Evolutionary conservation across 208 protist species (phyloP).

Genomic region (Trypanosoma grayi): DNA sequence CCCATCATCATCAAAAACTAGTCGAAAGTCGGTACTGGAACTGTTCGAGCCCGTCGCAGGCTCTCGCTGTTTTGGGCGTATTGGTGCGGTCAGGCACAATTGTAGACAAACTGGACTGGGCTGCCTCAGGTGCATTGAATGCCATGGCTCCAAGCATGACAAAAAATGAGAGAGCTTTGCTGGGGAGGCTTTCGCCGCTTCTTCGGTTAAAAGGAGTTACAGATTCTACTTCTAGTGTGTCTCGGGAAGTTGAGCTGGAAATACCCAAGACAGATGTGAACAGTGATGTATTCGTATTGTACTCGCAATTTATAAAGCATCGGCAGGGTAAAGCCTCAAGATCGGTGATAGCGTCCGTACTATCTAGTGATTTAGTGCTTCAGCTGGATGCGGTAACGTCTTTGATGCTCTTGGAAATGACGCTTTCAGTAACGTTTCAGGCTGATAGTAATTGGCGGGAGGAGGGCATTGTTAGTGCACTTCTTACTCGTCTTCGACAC

Average conservation of each 20-base stretch:
- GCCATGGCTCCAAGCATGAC: constrained; percentile 66
- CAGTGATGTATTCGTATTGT: constrained; percentile 21
- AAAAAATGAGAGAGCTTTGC: constrained; percentile 35
- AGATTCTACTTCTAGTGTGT: neutral
- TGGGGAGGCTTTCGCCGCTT: constrained; percentile 35
- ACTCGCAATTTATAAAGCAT: constrained; percentile 15
- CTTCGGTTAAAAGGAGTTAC: constrained; percentile 19
- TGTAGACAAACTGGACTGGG: constrained; percentile 47
- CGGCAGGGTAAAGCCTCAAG: neutral
- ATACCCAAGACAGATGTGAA: neutral
- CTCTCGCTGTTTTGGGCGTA: constrained; percentile 50
- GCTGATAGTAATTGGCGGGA: neutral
- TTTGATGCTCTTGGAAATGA: constrained; percentile 31
- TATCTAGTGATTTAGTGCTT: constrained; percentile 11
- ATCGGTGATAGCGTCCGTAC: neutral
- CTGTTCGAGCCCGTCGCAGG: constrained; percentile 59
- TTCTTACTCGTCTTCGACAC: constrained; percentile 16
- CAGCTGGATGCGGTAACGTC: constrained; percentile 4
- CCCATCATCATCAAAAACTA: constrained; percentile 34
- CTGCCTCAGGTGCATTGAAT: constrained; percentile 33
- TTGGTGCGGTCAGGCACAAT: constrained; percentile 51
- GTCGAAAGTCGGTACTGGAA: constrained; percentile 52
- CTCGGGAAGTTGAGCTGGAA: neutral
- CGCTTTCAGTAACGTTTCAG: constrained; percentile 12
- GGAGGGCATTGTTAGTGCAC: constrained; percentile 5